Evolutionary conservation across 805 yeast species (phyloP), one percentile per base, ranked within the genome.

Genomic region (Myxozyma neotropica): DNA sequence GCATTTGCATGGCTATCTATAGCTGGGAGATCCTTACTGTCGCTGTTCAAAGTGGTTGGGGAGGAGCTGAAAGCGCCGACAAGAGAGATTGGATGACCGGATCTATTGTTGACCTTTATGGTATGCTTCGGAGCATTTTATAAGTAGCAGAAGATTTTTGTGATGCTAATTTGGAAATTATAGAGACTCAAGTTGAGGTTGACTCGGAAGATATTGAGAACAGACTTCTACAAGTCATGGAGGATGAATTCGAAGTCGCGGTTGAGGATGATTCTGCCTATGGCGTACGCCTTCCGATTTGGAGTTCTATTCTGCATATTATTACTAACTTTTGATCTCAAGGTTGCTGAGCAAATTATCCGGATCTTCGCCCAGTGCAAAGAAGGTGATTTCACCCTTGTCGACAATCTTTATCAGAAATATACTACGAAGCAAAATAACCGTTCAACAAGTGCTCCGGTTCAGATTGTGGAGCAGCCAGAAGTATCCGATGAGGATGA

Each of bases 81-180:
- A 94, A 94, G 73, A 81, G 99, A 70, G 99, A 94, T 72, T 94
- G 99, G 99, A 81, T 93, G 64, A 83, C 89, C 3, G 95, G 89
- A 3, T 76, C 89, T 13, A 83, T 93, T 1, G 81, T 91, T 29
- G 97, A 90, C 36, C 78, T 91, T 54, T 94, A 93, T 70, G 78
- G 75, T 59, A 51, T 15, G 47, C 29, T 24, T 15, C 13, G 21
- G 43, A 3, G 43, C 8, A n/a, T 27, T n/a, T 27, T 24, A n/a
- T n/a, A 27, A 29, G 1, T 2, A 4, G 8, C 27, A 21, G 15
- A 29, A 29, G 26, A 8, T 10, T 23, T 12, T 12, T 17, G 27
- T 4, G 4, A 19, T 13, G 17, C 44, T 38, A 23, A 55, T n/a
- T 6, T 15, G 5, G 29, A 10, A 6, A 4, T 4, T 42, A 10